phyloP scores from a whole-genome alignment of 371 early-diverging fungal genomes.

The Mucor piriformis region DNA sequence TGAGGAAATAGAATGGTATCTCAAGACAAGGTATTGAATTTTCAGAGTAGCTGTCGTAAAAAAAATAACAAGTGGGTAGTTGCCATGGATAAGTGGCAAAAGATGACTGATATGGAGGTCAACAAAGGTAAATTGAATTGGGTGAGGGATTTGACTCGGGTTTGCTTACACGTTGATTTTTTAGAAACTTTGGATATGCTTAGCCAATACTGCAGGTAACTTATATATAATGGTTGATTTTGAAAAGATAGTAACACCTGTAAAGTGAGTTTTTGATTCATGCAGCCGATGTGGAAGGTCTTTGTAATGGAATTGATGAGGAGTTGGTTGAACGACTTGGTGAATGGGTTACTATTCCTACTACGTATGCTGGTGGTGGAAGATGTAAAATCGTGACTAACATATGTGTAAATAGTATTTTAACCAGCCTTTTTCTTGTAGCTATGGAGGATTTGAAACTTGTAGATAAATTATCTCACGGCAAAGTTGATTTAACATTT shows the following conservation, averaged over 20 bases:
- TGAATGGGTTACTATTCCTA: constrained; percentile 88
- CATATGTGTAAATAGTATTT: background rate
- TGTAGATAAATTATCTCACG: constrained; percentile 79
- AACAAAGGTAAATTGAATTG: constrained; percentile 53
- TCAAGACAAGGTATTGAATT: too few relatives aligned
- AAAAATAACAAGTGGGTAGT: constrained; percentile 83
- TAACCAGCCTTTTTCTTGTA: constrained; percentile 18
- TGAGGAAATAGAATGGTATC: background rate
- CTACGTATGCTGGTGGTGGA: constrained; percentile 96
- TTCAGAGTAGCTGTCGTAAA: constrained; percentile 85
- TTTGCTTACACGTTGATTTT: background rate
- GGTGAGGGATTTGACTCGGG: background rate
- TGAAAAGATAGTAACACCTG: too few relatives aligned
- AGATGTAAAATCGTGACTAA: constrained; percentile 51
- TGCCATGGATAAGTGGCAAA: constrained; percentile 98
- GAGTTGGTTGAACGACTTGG: constrained; percentile 84
- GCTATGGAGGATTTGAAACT: constrained; percentile 78
- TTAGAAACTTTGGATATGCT: constrained; percentile 61
- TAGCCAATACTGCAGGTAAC: constrained; percentile 76
- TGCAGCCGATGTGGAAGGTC: constrained; percentile 97
- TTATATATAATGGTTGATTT: background rate
- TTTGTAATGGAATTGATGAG: constrained; percentile 92
- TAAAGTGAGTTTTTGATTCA: constrained; percentile 96
- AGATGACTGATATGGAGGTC: constrained; percentile 87
- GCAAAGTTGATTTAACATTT: constrained; percentile 91